Conservation (phyloP, 805 yeast genomes). For the Wickerhamiella galacta region DNA sequence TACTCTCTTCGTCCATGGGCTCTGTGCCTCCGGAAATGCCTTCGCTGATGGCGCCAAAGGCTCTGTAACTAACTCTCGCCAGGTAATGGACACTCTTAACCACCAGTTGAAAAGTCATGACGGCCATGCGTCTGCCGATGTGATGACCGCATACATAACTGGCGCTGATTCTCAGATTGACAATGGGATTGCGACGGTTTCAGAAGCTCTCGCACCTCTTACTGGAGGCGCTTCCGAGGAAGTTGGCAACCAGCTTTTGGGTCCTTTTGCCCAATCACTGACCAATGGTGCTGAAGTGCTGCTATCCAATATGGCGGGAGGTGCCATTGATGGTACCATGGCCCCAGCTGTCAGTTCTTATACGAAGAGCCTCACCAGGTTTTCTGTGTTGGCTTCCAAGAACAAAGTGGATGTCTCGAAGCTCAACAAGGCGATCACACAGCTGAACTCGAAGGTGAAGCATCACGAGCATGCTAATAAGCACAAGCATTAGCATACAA, state of each 20-base stretch:
- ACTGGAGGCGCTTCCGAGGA: slow-evolving; percentile 2
- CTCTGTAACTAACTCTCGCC: slow-evolving; percentile 11
- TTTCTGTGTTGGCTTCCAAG: slow-evolving; percentile 7
- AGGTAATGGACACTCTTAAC: slow-evolving; percentile 9
- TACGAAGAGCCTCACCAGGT: slow-evolving; percentile 7
- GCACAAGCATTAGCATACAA: not conserved
- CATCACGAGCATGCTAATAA: not conserved
- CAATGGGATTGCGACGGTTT: slow-evolving; percentile 8
- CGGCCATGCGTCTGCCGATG: slow-evolving; percentile 7
- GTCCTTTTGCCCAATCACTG: slow-evolving; percentile 16
- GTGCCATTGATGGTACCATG: slow-evolving; percentile 7
- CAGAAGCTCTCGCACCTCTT: slow-evolving; percentile 1
- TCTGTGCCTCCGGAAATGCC: slow-evolving; percentile 1
- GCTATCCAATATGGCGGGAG: slow-evolving; percentile 9
- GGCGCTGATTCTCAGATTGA: slow-evolving; percentile 17
- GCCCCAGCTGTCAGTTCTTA: slow-evolving; percentile 8
- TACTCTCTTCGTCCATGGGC: too few species aligned
- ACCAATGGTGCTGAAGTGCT: slow-evolving; percentile 16
- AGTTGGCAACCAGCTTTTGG: slow-evolving; percentile 5
- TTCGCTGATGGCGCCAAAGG: slow-evolving; percentile 9
- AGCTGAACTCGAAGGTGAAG: slow-evolving; percentile 1
- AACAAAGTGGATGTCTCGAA: slow-evolving; percentile 7
- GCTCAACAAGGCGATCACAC: not conserved
- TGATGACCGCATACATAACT: slow-evolving; percentile 9
- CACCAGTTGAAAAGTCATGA: slow-evolving; percentile 7